phyloP scores from a whole-genome alignment of 2,329 filamentous ascomycete genomes.

The Thielaviopsis ethacetica region DNA sequence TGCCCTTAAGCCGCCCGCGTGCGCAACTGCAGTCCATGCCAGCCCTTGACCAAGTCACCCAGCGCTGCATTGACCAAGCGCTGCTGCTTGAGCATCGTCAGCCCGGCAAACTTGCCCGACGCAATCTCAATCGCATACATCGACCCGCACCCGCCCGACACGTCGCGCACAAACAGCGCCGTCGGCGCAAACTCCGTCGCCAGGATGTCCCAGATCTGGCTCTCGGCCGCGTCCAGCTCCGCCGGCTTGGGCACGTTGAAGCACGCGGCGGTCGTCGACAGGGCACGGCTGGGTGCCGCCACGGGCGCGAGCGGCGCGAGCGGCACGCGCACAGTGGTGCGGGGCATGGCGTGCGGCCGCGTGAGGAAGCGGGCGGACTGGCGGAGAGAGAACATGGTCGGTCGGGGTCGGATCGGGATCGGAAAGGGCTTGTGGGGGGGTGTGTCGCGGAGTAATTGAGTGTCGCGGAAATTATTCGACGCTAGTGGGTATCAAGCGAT shows the following conservation, averaged over 20 bases:
- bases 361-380: background rate
- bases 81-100: slow-evolving; percentile 65
- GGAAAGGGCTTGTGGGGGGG: too few relatives aligned
- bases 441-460: too few relatives aligned
- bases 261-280: slow-evolving; percentile 16
- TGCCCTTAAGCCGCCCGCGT: slow-evolving; percentile 36
- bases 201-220: slow-evolving; percentile 39
- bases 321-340: background rate
- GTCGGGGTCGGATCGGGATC: too few relatives aligned
- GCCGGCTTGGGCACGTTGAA: slow-evolving; percentile 28
- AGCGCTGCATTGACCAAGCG: slow-evolving; percentile 62
- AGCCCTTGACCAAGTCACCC: slow-evolving; percentile 58
- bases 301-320: slow-evolving; percentile 8
- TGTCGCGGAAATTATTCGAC: too few relatives aligned
- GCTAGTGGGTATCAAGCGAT: too few relatives aligned
- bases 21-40: slow-evolving; percentile 71
- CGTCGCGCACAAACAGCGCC: slow-evolving; percentile 52
- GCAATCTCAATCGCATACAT: slow-evolving; percentile 77
- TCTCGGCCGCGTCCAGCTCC: slow-evolving; percentile 38
- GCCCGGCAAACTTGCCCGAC: slow-evolving; percentile 52
- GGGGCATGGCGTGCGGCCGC: slow-evolving; percentile 1
- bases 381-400: slow-evolving; percentile 2
- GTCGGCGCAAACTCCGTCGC: slow-evolving; percentile 32
- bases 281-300: slow-evolving; percentile 12
- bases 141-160: slow-evolving; percentile 69